phyloP scores from a whole-genome alignment of 768 basidiomycete species.

The Tulasnella calospora region DNA sequence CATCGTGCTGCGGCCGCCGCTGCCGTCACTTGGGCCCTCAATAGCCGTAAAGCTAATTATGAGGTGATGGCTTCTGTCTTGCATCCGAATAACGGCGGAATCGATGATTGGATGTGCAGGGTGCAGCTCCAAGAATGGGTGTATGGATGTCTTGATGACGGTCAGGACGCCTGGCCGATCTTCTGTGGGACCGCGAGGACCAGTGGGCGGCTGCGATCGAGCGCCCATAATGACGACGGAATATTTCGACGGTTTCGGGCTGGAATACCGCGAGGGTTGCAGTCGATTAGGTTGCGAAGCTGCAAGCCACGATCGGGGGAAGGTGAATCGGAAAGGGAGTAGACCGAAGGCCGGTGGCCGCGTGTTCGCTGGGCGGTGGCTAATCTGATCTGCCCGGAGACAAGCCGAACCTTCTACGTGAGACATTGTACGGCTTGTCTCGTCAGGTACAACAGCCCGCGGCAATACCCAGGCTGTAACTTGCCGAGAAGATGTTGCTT shows the following conservation, averaged over 20 bases:
- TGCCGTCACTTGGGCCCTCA: neutral
- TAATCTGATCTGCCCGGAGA: conserved; percentile 9
- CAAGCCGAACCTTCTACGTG: neutral
- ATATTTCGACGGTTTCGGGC: neutral
- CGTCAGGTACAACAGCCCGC: neutral
- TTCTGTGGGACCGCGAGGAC: neutral
- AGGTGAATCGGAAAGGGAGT: neutral
- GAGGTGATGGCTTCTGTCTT: neutral
- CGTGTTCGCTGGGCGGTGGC: neutral
- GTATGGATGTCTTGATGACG: neutral
- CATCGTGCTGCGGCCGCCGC: neutral
- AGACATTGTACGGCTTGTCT: neutral
- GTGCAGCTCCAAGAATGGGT: neutral
- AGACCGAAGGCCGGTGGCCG: neutral
- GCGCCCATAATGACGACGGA: neutral
- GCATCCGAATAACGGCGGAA: neutral
- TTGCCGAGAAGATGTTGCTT: neutral
- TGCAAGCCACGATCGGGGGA: neutral
- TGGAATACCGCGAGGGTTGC: neutral
- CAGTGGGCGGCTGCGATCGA: neutral
- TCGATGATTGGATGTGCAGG: neutral
- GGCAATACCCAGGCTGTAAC: neutral
- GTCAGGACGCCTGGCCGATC: neutral
- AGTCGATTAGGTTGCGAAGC: neutral
- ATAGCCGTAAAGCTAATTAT: neutral